Base-by-base conservation (phyloP, 2,329 filamentous ascomycete species). In the Fusarium sublunatum region DNA sequence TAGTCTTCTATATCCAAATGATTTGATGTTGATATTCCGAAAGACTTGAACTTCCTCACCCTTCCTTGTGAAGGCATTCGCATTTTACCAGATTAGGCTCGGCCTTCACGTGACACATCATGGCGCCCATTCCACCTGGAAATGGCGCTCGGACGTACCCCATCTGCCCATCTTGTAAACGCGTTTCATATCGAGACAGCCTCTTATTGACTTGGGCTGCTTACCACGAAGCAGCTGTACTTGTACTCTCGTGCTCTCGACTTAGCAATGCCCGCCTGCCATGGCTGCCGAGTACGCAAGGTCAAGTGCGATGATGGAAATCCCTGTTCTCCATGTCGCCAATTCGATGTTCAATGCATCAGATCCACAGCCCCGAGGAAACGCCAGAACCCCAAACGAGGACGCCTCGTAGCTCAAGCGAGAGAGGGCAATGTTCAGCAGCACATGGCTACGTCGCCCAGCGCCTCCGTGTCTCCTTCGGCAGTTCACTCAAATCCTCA, bases 221-320 rank as follows among this genome's bases (percentile, higher is more conserved):
- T 47, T 36, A 55, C 52, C 46, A n/a, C 7, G 11, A 7, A 28
- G 9, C 26, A 28, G 26, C 26, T 10, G 12, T 34, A 34, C 31
- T 12, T 34, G 12, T 34, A 34, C 31, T 12, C n/a, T 12, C 12
- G 31, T 34, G n/a, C 26, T 34, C 11, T 31, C 34, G 9, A 38
- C 36, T 24, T 38, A 28, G 50, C 39, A 53, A 64, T 64, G 61
- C 61, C 61, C 34, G 68, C 68, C 28, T 70, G 68, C 13, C 67
- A 70, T 51, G 58, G 63, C 41, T 70, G 68, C 41, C 68, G 68
- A 38, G 55, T 70, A 29, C 67, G 68, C 43, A 70, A 70, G 61
- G 68, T 70, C 45, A 69, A 61, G 42, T 70, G 68, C 55, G 67
- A 70, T 46, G 65, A 69, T 31, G 60, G 51, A 13, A 49, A 65